phyloP scores from a whole-genome alignment of 805 yeast species.

The Starmerella tilneyi region DNA sequence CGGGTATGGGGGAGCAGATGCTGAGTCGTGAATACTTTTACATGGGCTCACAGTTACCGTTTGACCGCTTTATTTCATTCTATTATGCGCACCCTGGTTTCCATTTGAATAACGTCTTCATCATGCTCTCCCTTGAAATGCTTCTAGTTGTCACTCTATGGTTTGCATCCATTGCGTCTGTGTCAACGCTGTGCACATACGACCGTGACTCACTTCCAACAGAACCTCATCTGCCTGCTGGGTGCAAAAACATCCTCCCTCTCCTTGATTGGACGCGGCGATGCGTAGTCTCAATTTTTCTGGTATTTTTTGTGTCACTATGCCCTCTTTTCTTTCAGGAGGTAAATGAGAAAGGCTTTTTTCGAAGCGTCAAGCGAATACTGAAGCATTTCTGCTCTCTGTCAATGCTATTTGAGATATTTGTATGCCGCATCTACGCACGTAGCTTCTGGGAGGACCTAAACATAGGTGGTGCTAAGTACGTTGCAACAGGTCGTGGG shows the following conservation, averaged over 20 bases:
- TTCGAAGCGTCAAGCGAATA: constrained; percentile 55
- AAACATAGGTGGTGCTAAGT: constrained; percentile 69
- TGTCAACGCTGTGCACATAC: constrained; percentile 51
- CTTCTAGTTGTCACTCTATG: constrained; percentile 50
- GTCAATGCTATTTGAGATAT: constrained; percentile 70
- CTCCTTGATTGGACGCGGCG: constrained; percentile 65
- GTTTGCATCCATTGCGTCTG: constrained; percentile 53
- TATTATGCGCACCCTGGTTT: constrained; percentile 83
- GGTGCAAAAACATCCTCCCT: constrained; percentile 64
- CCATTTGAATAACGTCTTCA: constrained; percentile 68
- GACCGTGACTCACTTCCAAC: constrained; percentile 50
- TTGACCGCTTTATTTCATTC: constrained; percentile 68
- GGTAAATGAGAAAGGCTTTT: constrained; percentile 62
- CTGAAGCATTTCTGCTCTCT: constrained; percentile 57
- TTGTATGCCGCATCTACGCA: constrained; percentile 68
- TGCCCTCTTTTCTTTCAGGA: constrained; percentile 71
- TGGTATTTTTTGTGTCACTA: constrained; percentile 64
- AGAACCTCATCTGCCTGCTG: constrained; percentile 51
- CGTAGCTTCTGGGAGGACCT: constrained; percentile 58
- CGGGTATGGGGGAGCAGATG: constrained; percentile 87
- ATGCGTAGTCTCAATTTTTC: constrained; percentile 60
- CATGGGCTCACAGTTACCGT: constrained; percentile 63
- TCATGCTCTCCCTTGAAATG: constrained; percentile 56
- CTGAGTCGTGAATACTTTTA: constrained; percentile 72
- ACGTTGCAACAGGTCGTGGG: constrained; percentile 75